Evolutionary conservation across 257 asterid genomes (phyloP).

Genomic region (Nicotiana otophora): DNA sequence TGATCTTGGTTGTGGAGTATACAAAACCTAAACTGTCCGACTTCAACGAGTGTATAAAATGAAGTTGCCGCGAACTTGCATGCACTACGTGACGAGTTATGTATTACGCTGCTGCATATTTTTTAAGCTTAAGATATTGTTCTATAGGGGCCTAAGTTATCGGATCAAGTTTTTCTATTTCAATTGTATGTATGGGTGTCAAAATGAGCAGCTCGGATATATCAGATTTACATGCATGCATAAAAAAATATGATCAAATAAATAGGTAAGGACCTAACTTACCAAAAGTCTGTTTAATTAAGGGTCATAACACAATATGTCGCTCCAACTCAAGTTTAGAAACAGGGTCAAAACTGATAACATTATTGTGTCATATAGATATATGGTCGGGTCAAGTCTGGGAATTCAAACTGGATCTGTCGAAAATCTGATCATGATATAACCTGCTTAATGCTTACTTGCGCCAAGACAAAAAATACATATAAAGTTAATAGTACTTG

Average conservation of each 20-base stretch:
- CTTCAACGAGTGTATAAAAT: neutral
- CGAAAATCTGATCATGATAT: neutral
- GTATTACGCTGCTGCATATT: neutral
- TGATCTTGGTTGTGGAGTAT: neutral
- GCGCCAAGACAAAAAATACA: no score
- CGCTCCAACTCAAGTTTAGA: neutral
- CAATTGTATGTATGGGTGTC: neutral
- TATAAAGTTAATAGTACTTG: no score
- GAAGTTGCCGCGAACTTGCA: neutral
- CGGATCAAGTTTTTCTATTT: neutral
- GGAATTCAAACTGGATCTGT: neutral
- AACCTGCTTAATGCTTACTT: neutral
- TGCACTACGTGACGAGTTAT: neutral
- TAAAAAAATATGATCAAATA: neutral
- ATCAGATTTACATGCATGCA: neutral
- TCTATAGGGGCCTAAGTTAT: no score
- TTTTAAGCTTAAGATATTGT: neutral
- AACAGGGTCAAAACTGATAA: neutral
- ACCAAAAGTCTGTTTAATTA: neutral
- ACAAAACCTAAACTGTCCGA: neutral
- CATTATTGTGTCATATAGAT: neutral
- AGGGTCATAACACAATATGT: neutral
- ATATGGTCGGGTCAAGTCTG: neutral
- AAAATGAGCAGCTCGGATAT: neutral
- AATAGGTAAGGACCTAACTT: neutral